Base-by-base conservation (phyloP, 768 basidiomycete genomes). In the Boletus insuetus region DNA sequence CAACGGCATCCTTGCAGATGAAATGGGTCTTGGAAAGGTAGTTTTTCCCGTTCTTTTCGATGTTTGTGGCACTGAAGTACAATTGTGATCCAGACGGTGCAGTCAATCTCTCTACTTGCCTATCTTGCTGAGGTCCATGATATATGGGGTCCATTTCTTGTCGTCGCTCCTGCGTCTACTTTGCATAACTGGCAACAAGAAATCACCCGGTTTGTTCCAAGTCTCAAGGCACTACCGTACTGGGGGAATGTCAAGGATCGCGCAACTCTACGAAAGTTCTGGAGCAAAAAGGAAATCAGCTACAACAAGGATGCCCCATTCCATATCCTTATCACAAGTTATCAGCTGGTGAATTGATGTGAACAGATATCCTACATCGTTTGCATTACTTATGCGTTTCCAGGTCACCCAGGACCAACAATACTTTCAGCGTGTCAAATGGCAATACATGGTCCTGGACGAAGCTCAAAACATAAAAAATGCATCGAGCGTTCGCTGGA, bases 381-480 rank as follows among this genome's bases (percentile, higher is more conserved):
- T 39, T 37, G 20, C 17, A 9, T 49, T 31, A 24, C 52, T 46
- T 26, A 71, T 49, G 22, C 34, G 19, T 32, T 49, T 44, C 16
- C 64, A 94, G 91, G 86, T 96, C 46, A 94, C 93, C 3, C 90
- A 92, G 77, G 97, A 98, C 68, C 94, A 97, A 66, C 92, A 98
- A 63, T 97, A 99, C 74, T 96, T 99, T 74, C 92, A 97, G 67
- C 84, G 91, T 38, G 88, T 98, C 58, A 96, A 94, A 66, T 99
- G 97, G 97, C 97, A 99, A 73, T 99, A 98, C 69, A 98, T 98
- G 96, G 84, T 99, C 55, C 79, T 99, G n/a, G 97, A 99, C 64
- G 97, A 99, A 73, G 97, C 97, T 3, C 97, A 99, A 73, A 98
- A 98, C 53, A 98, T 99, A 80, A 99, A 99, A 79, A 96, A 94